phyloP scores from a whole-genome alignment of 2,329 filamentous ascomycete genomes.

The Cordyceps tenuipes region DNA sequence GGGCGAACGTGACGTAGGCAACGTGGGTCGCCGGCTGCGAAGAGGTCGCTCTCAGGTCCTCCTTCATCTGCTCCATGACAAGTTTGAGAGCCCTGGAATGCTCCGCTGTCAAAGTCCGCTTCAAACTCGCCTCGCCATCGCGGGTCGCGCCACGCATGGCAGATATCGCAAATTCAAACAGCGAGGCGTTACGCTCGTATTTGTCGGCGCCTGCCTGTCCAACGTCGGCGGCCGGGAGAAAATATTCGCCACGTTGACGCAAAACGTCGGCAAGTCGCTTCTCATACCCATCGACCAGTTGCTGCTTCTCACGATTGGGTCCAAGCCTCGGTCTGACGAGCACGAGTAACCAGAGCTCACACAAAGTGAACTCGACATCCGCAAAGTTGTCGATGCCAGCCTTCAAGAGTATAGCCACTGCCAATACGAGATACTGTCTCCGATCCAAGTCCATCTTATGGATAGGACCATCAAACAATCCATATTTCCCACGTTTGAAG shows the following conservation, averaged over 20 bases:
- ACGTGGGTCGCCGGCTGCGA: slow-evolving; percentile 32
- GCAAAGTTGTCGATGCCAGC: slow-evolving; percentile 38
- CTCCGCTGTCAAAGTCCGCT: slow-evolving; percentile 30
- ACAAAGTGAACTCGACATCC: slow-evolving; percentile 35
- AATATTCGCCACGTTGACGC: slow-evolving; percentile 31
- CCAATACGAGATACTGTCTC: slow-evolving; percentile 41
- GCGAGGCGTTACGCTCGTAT: slow-evolving; percentile 39
- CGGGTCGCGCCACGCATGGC: slow-evolving; percentile 43
- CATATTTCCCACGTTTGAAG: slow-evolving; percentile 40
- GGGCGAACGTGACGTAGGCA: slow-evolving; percentile 43
- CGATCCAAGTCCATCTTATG: slow-evolving; percentile 32
- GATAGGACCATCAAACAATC: slow-evolving; percentile 38
- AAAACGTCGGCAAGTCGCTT: slow-evolving; percentile 38
- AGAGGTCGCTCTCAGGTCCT: slow-evolving; percentile 35
- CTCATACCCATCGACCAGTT: slow-evolving; percentile 35
- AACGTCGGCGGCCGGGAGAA: slow-evolving; percentile 32
- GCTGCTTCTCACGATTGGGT: slow-evolving; percentile 27
- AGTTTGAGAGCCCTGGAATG: slow-evolving; percentile 35
- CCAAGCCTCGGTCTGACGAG: slow-evolving; percentile 41
- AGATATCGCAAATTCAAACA: slow-evolving; percentile 41
- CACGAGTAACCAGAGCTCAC: slow-evolving; percentile 45
- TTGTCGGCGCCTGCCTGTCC: slow-evolving; percentile 31
- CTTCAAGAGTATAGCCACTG: slow-evolving; percentile 42
- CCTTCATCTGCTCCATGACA: slow-evolving; percentile 47
- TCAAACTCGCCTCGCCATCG: slow-evolving; percentile 26